Conservation (phyloP, 2,329 filamentous ascomycete species). For the Periglandula ipomoeae region DNA sequence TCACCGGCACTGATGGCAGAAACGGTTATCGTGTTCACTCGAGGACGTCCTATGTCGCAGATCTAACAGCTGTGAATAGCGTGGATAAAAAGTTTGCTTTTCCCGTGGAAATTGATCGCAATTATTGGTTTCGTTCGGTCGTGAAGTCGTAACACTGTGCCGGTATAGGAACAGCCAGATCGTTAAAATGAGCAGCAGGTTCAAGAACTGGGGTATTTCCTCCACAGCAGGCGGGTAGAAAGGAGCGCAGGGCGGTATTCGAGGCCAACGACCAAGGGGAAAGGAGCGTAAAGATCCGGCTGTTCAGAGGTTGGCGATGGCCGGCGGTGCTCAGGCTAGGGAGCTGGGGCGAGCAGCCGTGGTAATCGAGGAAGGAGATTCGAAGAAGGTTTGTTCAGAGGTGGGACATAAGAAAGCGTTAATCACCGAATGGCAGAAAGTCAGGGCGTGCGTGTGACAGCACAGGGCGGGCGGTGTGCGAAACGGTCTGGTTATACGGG, state of each 20-base stretch:
- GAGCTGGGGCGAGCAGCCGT: background rate
- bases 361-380: background rate
- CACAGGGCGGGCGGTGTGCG: slow-evolving; percentile 3
- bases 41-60: too few species aligned
- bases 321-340: background rate
- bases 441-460: background rate
- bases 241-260: background rate
- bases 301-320: background rate
- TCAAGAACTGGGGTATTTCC: slow-evolving; percentile 3
- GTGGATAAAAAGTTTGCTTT: too few species aligned
- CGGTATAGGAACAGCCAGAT: background rate
- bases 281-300: background rate
- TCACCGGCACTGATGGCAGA: too few species aligned
- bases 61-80: too few species aligned
- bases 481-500: background rate
- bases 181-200: background rate
- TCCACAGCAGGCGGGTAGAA: slow-evolving; percentile 1
- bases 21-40: too few species aligned
- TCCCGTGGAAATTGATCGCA: background rate
- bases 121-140: background rate
- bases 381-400: background rate
- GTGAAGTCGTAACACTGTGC: slow-evolving; percentile 2
- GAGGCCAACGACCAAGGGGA: background rate
- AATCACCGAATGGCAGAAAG: slow-evolving; percentile 2
- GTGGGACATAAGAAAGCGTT: background rate